phyloP scores from a whole-genome alignment of 768 basidiomycete species.

The Lyophyllum decastes region DNA sequence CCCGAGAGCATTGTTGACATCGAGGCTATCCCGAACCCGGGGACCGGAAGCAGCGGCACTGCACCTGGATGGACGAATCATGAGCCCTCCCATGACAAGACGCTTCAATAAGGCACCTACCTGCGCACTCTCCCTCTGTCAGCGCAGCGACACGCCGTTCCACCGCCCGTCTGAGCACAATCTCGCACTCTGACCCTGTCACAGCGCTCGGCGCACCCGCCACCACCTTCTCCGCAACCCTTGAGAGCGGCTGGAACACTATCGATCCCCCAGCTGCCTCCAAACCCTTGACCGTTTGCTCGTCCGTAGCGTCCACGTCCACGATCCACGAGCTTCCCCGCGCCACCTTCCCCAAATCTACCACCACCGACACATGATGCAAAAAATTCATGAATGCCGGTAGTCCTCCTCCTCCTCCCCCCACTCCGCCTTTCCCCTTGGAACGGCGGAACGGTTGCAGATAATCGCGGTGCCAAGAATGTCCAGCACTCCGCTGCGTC shows the following conservation, averaged over 20 bases:
- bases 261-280: background rate
- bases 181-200: background rate
- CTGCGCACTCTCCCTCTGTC: background rate
- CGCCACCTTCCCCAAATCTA: background rate
- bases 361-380: background rate
- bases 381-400: slow-evolving; percentile 1
- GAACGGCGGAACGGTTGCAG: background rate
- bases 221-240: too few relatives aligned
- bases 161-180: background rate
- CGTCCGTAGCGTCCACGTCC: background rate
- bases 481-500: background rate
- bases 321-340: background rate
- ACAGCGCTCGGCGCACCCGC: background rate
- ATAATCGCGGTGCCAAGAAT: background rate
- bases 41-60: background rate
- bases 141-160: background rate
- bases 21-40: background rate
- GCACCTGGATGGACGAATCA: background rate
- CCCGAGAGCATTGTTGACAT: too few relatives aligned
- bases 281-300: background rate
- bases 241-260: background rate
- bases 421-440: background rate
- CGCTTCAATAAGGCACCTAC: background rate
- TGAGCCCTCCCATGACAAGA: too few relatives aligned
- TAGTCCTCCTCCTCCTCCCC: too few relatives aligned